Evolutionary conservation across 257 asterid genomes (phyloP).

Genomic region (Solanum chmielewskii): DNA sequence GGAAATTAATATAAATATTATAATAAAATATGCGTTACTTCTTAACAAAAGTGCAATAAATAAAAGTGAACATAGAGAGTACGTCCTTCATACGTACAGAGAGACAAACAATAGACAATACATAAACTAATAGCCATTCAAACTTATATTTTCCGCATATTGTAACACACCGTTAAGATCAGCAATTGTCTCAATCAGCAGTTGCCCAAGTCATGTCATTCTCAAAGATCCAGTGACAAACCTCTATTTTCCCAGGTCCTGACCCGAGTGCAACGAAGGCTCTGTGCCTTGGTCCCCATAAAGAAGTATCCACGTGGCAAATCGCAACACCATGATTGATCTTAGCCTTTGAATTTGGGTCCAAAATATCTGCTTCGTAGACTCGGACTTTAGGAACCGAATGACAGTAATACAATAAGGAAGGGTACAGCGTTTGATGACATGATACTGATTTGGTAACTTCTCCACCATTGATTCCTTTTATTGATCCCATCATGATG

Average conservation of each 20-base stretch:
- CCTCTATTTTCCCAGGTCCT: constrained; percentile 74
- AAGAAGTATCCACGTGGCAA: constrained; percentile 68
- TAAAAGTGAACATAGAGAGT: too few relatives aligned
- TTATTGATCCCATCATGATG: constrained; percentile 46
- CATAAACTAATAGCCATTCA: neutral
- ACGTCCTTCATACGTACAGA: neutral
- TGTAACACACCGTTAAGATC: too few relatives aligned
- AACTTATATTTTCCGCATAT: too few relatives aligned
- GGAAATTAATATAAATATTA: too few relatives aligned
- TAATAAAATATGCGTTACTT: too few relatives aligned
- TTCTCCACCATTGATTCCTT: constrained; percentile 60
- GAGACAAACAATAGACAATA: neutral
- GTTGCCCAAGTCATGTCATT: constrained; percentile 76
- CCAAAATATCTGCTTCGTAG: constrained; percentile 72
- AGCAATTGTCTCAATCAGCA: constrained; percentile 22
- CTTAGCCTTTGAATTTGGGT: constrained; percentile 33
- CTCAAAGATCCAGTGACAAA: constrained; percentile 91
- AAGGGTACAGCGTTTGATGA: constrained; percentile 74
- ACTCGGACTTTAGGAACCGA: constrained; percentile 95
- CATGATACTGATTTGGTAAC: constrained; percentile 81
- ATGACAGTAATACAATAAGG: constrained; percentile 71
- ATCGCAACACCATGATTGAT: constrained; percentile 80
- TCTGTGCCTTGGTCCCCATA: constrained; percentile 79
- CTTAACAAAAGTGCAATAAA: neutral
- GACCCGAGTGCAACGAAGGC: constrained; percentile 76